Conservation (phyloP, 2,329 filamentous ascomycete genomes). For the Aspergillus bombycis region DNA sequence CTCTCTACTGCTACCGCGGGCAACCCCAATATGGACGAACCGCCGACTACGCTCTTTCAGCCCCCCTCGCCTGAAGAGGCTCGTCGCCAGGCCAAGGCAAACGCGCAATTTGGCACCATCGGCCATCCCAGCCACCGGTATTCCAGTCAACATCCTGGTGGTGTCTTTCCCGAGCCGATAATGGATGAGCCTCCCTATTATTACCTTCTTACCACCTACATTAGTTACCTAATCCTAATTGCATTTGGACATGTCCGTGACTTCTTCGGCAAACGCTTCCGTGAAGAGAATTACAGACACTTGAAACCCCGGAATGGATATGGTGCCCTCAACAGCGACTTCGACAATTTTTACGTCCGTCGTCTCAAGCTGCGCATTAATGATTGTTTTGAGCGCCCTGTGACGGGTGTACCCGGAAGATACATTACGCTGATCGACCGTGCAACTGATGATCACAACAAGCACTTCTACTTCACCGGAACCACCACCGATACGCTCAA, state of each 20-base stretch:
- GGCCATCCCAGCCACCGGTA: slow-evolving; percentile 81
- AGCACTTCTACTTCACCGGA: slow-evolving; percentile 84
- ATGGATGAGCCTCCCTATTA: slow-evolving; percentile 97
- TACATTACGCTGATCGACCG: slow-evolving; percentile 93
- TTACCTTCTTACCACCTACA: slow-evolving; percentile 95
- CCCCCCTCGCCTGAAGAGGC: slow-evolving; percentile 84
- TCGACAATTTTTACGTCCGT: slow-evolving; percentile 97
- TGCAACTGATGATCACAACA: slow-evolving; percentile 87
- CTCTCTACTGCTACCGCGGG: slow-evolving; percentile 82
- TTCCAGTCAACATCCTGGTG: slow-evolving; percentile 82
- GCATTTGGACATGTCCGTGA: slow-evolving; percentile 93
- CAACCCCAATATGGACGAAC: slow-evolving; percentile 72
- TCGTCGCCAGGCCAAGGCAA: slow-evolving; percentile 72
- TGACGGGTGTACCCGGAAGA: slow-evolving; percentile 89
- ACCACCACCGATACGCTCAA: slow-evolving; percentile 94
- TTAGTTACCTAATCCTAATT: slow-evolving; percentile 95
- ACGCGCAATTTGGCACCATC: slow-evolving; percentile 90
- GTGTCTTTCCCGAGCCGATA: slow-evolving; percentile 77
- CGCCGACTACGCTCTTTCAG: slow-evolving; percentile 80
- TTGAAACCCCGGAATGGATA: slow-evolving; percentile 85
- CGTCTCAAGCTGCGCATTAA: slow-evolving; percentile 92
- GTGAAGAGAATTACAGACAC: slow-evolving; percentile 81
- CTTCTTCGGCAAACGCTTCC: slow-evolving; percentile 96
- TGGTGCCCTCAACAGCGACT: slow-evolving; percentile 94
- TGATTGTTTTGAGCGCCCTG: slow-evolving; percentile 92